These are phyloP conservation scores for Aechmea fasciata DNA, from an alignment of 176 grass and related monocot genomes.

Conservation along the genomic window DNA sequence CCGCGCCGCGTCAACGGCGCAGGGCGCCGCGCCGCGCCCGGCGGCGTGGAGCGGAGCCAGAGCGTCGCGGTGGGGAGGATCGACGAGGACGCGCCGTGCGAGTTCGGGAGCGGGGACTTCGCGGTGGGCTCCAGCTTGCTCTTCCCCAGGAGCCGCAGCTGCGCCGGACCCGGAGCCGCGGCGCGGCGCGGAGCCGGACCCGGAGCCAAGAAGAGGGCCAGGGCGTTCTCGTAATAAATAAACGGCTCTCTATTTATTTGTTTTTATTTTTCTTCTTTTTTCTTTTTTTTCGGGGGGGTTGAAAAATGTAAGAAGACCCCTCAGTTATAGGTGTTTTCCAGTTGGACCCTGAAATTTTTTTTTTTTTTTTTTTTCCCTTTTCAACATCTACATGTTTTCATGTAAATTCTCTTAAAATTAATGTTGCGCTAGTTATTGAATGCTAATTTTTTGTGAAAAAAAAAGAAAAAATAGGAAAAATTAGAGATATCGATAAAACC, in stretches of 20 bases:
- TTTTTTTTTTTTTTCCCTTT: too few relatives aligned
- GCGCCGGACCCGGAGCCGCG: not conserved
- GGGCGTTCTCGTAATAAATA: not conserved
- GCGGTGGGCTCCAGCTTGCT: slow-evolving; percentile 8
- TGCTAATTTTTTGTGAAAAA: too few relatives aligned
- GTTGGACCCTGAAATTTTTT: too few relatives aligned
- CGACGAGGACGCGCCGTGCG: slow-evolving; percentile 56
- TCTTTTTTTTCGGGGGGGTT: not conserved
- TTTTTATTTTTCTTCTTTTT: not conserved
- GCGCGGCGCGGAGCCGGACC: not conserved
- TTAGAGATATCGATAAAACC: too few relatives aligned
- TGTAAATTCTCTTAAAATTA: too few relatives aligned
- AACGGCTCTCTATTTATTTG: not conserved
- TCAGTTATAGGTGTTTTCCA: too few relatives aligned
- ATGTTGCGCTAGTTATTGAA: too few relatives aligned
- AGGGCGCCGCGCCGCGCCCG: slow-evolving; percentile 10
- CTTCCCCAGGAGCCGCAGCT: slow-evolving; percentile 42
- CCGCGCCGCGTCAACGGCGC: slow-evolving; percentile 32
- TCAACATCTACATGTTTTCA: too few relatives aligned
- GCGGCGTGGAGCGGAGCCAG: slow-evolving; percentile 21
- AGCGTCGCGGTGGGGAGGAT: slow-evolving; percentile 60
- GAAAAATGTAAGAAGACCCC: too few relatives aligned
- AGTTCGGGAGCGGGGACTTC: slow-evolving; percentile 32
- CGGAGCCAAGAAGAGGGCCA: not conserved
- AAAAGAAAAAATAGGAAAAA: too few relatives aligned